A percentile compares a stretch with the other conserved stretches of the same genome.
phyloP scores from a whole-genome alignment of 2,329 filamentous ascomycete genomes.

The Blastomyces parvus region DNA sequence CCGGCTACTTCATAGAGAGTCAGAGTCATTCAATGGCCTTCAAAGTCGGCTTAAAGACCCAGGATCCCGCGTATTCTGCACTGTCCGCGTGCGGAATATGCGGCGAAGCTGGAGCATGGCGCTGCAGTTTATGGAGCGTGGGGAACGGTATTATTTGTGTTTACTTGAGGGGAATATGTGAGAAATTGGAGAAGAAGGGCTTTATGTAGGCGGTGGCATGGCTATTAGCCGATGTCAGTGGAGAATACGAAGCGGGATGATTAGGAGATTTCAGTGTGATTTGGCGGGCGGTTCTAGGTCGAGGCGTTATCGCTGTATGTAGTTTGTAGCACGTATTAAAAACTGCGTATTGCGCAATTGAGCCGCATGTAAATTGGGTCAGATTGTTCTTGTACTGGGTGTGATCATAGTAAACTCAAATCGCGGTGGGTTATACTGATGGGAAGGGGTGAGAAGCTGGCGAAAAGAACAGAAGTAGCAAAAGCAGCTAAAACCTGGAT shows the following conservation, averaged over 20 bases:
- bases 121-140: background rate
- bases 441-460: background rate
- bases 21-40: conserved; percentile 25
- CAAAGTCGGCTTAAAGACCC: conserved; percentile 36
- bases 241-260: too few relatives aligned
- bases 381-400: background rate
- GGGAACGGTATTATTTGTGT: background rate
- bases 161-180: background rate
- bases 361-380: background rate
- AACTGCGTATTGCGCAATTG: background rate
- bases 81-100: background rate
- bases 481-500: background rate
- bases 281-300: too few relatives aligned
- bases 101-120: background rate
- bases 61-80: background rate
- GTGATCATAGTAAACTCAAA: background rate
- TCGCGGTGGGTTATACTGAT: background rate
- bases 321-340: background rate
- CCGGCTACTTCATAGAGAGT: conserved; percentile 37
- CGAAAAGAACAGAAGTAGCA: too few relatives aligned
- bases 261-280: too few relatives aligned
- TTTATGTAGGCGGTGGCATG: background rate
- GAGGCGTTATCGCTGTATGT: too few relatives aligned
- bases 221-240: too few relatives aligned
- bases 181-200: background rate